A percentile compares a stretch with the other conserved stretches of the same genome.
Evolutionary conservation across 352 stramenopile genomes (phyloP).

Genomic region (Globisporangium polare): DNA sequence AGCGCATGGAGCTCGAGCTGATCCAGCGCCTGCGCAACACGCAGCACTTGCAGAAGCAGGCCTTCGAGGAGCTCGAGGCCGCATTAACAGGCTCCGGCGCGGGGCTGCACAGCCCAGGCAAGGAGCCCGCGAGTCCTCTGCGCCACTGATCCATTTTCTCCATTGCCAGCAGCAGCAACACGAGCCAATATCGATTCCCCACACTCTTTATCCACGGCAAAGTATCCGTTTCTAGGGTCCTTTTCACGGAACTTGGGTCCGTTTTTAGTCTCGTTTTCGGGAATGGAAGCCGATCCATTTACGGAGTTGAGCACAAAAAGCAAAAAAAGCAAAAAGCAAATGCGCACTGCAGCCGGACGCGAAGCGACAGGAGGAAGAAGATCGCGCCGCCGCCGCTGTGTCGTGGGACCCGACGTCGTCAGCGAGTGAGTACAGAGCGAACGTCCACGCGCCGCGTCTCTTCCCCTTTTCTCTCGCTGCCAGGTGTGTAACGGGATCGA

Average conservation of each 20-base stretch:
- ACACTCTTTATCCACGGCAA: too few species aligned
- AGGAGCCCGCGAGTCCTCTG: slow-evolving; percentile 23
- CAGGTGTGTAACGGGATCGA: neutral
- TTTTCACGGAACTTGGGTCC: too few species aligned
- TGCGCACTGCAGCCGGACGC: too few species aligned
- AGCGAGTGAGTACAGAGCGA: neutral
- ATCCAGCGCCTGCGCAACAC: slow-evolving; percentile 81
- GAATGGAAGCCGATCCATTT: too few species aligned
- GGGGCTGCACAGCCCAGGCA: slow-evolving; percentile 22
- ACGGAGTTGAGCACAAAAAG: too few species aligned
- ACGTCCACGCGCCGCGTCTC: neutral
- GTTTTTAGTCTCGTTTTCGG: too few species aligned
- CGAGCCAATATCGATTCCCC: too few species aligned
- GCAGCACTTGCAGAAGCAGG: slow-evolving; percentile 82
- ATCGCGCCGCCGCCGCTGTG: neutral
- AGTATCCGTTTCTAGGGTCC: too few species aligned
- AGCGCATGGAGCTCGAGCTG: slow-evolving; percentile 73
- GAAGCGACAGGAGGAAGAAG: slow-evolving; percentile 5
- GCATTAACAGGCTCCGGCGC: slow-evolving; percentile 51
- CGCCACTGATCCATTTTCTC: slow-evolving; percentile 7
- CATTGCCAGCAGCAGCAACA: neutral
- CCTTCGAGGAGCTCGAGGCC: slow-evolving; percentile 79
- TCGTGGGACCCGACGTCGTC: neutral
- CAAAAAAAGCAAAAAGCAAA: too few species aligned
- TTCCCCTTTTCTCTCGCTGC: neutral